Base-by-base conservation (phyloP, 768 basidiomycete species). In the Russula vinacea region DNA sequence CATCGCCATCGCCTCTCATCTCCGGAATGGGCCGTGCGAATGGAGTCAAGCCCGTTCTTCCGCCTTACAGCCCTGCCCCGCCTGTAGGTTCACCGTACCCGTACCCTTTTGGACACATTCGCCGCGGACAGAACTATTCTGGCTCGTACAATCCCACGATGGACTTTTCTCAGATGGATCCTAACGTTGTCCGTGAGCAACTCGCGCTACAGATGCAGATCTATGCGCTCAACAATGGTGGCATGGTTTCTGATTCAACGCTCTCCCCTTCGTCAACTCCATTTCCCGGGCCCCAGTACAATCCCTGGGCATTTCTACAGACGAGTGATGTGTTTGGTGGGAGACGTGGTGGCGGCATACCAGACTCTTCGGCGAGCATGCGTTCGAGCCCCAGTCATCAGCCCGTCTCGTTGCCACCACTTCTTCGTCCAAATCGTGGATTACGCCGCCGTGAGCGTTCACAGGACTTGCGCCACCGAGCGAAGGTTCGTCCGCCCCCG, bases 11-110 rank as follows among this genome's bases (percentile, higher is more conserved):
- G 1, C 89, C 89, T 0, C 75, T 85, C 29, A 72, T 87, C 24
- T 82, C 84, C 1, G 80, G 78, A 47, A 78, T 77, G 62, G 81
- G 81, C 62, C 73, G 57, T 75, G 73, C 45, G 75, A 78, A 62
- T 55, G 60, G 62, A 62, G 70, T 29, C 71, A 71, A 65, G 67
- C 75, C 66, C 16, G 73, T 76, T 5, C 70, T 76, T 37, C 76
- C 77, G 1, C 76, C 78, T 0, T 80, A 79, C 67, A 86, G 83
- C 65, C 83, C 85, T 0, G 76, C 83, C 2, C 78, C 79, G 10
- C 82, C 82, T 6, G 81, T 77, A 5, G 89, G 90, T 10, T 92
- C 90, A 5, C 90, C 90, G 2, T 91, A 89, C 64, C 90, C 90
- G 0, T 89, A 84, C 72, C 89, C 89, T 0, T 92, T 85, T 75